Evolutionary conservation across 1,139 yeast genomes (phyloP), one percentile per base, ranked within the genome.

Genomic region (Wickerhamiella infanticola): DNA sequence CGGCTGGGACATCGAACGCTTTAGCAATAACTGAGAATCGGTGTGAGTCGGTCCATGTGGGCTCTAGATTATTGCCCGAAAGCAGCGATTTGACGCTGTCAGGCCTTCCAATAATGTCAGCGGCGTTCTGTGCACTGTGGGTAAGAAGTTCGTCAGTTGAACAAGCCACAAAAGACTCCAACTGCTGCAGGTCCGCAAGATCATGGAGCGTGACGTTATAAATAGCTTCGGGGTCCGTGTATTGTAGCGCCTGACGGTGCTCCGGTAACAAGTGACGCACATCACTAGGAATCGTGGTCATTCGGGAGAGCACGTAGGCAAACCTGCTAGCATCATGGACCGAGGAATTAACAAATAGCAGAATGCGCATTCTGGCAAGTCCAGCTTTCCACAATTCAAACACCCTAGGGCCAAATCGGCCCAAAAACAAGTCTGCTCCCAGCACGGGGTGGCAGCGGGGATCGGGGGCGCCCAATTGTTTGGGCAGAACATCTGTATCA

Each of bases 311-410:
- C 39, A 75, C 68, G 51, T 74, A 74, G 3, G 70, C 65, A 51
- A 70, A 66, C 18, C 73, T 65, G 47, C 74, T 70, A 50, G 69
- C 63, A 26, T 62, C 59, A 44, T 70, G 70, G 31, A 75, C 41
- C 25, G 41, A 18, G 11, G 18, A 13, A 3, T 35, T n/a, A 13
- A 13, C 36, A 5, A 29, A 70, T 4, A 85, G 61, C 8, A 85
- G 51, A 7, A 85, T 68, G 38, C 78, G 68, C 50, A 78, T 73
- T 24, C 93, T 66, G 31, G 81, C 59, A 35, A 86, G 61, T 4
- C 80, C 73, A 36, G 78, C 70, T 59, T 81, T 82, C 79, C 83
- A 84, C 4, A 82, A 60, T 26, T 74, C 74, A 56, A 81, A 83
- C 2, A 81, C 66, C 42, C 81, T 63, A 0, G 95, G 94, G 0